These are phyloP conservation scores for Alectoria sarmentosa DNA, from an alignment of 495 filamentous ascomycete species.

Conservation along the genomic window DNA sequence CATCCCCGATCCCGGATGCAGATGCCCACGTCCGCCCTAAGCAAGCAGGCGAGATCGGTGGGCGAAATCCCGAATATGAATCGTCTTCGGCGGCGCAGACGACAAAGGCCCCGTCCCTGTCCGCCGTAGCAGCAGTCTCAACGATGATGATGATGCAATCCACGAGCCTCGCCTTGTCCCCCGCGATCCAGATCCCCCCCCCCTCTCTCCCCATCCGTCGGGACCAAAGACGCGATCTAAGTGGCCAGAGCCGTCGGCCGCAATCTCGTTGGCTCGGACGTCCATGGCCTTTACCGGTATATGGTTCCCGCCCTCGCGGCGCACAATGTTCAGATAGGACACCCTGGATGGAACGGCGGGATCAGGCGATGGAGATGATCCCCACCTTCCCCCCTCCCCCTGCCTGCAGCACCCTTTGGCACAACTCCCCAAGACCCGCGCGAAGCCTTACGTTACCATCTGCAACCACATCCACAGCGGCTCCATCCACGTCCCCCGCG, in stretches of 20 bases:
- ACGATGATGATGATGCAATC: too few relatives aligned
- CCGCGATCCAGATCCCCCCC: neutral
- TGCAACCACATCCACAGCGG: neutral
- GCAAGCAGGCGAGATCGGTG: neutral
- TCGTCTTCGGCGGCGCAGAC: neutral
- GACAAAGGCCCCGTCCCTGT: too few relatives aligned
- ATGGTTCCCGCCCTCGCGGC: neutral
- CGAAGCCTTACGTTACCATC: neutral
- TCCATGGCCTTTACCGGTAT: neutral
- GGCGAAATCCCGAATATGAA: neutral
- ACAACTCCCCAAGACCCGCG: neutral
- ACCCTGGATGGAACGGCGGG: neutral
- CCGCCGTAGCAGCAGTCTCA: too few relatives aligned
- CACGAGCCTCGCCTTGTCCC: neutral
- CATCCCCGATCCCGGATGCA: neutral
- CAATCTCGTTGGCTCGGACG: neutral
- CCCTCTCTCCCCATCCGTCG: too few relatives aligned
- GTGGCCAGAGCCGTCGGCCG: neutral
- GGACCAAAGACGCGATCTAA: slow-evolving; percentile 1
- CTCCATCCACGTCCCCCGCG: too few relatives aligned
- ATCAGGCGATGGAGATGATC: neutral
- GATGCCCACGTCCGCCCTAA: neutral
- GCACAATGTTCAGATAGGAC: neutral
- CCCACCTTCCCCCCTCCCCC: neutral
- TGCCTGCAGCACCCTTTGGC: neutral